These are phyloP conservation scores for Saprolegnia parasitica DNA, from an alignment of 352 stramenopile species.

Conservation along the genomic window DNA sequence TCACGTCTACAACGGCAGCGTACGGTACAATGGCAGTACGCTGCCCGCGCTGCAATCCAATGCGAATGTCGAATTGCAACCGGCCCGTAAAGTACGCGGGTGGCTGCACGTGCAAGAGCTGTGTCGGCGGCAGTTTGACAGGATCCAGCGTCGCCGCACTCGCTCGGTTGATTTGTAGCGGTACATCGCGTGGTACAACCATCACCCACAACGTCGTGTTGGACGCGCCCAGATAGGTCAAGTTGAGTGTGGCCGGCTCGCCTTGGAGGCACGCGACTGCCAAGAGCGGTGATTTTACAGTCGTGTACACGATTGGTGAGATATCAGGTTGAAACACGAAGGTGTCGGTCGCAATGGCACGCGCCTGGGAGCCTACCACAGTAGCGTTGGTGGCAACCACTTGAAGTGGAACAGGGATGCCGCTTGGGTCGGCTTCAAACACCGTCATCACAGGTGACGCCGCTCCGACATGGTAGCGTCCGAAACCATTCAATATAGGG, in stretches of 20 bases:
- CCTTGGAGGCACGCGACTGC: neutral
- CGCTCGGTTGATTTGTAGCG: neutral
- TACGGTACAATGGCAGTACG: neutral
- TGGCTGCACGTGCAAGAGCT: neutral
- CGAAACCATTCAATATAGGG: too few species aligned
- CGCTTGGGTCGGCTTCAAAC: too few species aligned
- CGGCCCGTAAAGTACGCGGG: neutral
- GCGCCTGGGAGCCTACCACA: neutral
- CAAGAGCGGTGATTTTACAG: neutral
- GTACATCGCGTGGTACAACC: neutral
- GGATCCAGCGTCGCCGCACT: neutral
- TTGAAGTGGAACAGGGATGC: too few species aligned
- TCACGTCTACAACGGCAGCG: neutral
- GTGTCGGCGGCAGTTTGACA: neutral
- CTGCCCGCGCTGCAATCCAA: neutral
- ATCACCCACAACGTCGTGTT: neutral
- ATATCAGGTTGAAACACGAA: neutral
- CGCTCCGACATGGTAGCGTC: too few species aligned
- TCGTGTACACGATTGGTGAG: neutral
- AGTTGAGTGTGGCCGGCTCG: neutral
- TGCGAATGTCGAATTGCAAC: neutral
- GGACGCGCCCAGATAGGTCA: neutral
- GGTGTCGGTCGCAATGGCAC: neutral
- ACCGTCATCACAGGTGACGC: too few species aligned
- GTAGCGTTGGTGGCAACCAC: neutral